Percentiles rank a stretch among this genome's conserved stretches.
phyloP scores from a whole-genome alignment of 352 stramenopile genomes.

The Elongisporangium prolatum region DNA sequence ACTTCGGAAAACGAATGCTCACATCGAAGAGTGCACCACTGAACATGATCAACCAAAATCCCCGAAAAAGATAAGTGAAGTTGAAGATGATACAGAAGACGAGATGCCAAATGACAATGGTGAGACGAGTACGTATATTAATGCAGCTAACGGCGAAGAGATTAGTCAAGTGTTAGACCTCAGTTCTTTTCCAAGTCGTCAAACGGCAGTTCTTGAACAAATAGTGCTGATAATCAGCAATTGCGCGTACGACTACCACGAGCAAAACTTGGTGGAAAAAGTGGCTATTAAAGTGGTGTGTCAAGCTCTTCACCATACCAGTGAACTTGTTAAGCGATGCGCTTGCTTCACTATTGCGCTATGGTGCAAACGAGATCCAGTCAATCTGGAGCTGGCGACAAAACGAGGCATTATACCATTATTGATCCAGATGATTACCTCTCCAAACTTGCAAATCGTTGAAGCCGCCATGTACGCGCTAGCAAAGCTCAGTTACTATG shows the following conservation, averaged over 20 bases:
- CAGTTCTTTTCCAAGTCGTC: slow-evolving; percentile 46
- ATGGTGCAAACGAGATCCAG: slow-evolving; percentile 51
- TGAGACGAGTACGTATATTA: not conserved
- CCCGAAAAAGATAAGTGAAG: not conserved
- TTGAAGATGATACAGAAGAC: slow-evolving; percentile 7
- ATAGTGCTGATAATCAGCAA: slow-evolving; percentile 65
- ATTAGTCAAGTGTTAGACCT: slow-evolving; percentile 35
- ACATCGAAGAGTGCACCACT: not conserved
- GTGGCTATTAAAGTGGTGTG: slow-evolving; percentile 57
- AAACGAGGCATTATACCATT: slow-evolving; percentile 32
- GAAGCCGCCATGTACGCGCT: slow-evolving; percentile 59
- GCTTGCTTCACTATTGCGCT: slow-evolving; percentile 58
- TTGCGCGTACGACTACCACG: slow-evolving; percentile 47
- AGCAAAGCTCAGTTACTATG: slow-evolving; percentile 54
- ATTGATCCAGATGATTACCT: slow-evolving; percentile 60
- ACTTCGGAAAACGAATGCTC: slow-evolving; percentile 9
- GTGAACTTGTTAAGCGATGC: slow-evolving; percentile 65
- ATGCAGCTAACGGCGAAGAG: not conserved
- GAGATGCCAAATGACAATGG: slow-evolving; percentile 11
- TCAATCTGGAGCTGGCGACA: slow-evolving; percentile 45
- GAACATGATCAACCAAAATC: not conserved
- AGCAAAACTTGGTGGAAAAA: slow-evolving; percentile 26
- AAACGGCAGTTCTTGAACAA: slow-evolving; percentile 62
- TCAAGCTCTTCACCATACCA: slow-evolving; percentile 49
- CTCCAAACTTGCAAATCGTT: slow-evolving; percentile 47